Percentiles rank a stretch among this genome's conserved stretches.
These are phyloP conservation scores for Rosellinia necatrix DNA, from an alignment of 2,329 filamentous ascomycete genomes.

Conservation along the genomic window DNA sequence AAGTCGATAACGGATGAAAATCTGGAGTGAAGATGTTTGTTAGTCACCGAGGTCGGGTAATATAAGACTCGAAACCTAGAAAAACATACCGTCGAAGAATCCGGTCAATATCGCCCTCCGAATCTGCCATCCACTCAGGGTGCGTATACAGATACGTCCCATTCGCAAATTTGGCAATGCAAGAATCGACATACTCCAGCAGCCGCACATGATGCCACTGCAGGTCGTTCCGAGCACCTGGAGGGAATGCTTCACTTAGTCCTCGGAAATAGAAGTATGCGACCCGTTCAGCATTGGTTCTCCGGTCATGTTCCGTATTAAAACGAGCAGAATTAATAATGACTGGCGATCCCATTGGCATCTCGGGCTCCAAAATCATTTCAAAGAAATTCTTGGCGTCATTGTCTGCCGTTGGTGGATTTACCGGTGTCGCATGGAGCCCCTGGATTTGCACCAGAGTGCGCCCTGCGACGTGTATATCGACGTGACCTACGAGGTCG, in stretches of 20 bases:
- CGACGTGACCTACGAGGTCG: not conserved
- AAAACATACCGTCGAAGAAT: too few species aligned
- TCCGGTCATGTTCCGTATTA: not conserved
- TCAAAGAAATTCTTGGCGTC: slow-evolving; percentile 29
- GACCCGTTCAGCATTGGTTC: slow-evolving; percentile 8
- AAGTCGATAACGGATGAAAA: too few species aligned
- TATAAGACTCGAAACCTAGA: too few species aligned
- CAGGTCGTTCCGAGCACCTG: not conserved
- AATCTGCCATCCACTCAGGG: too few species aligned
- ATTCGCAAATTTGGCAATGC: too few species aligned
- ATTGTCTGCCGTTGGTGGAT: slow-evolving; percentile 14
- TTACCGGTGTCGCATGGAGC: slow-evolving; percentile 21
- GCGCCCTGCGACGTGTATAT: not conserved
- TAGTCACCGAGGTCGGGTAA: too few species aligned
- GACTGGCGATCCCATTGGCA: too few species aligned
- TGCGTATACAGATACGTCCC: too few species aligned
- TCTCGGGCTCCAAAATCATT: not conserved
- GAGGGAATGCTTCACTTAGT: not conserved
- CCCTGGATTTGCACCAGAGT: slow-evolving; percentile 17
- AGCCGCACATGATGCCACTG: not conserved
- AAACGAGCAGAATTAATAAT: too few species aligned
- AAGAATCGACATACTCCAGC: not conserved
- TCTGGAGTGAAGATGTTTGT: too few species aligned
- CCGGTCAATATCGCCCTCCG: too few species aligned
- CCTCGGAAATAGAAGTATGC: slow-evolving; percentile 1